Conservation (phyloP, 345 rosid species). For the Sonneratia caseolaris region DNA sequence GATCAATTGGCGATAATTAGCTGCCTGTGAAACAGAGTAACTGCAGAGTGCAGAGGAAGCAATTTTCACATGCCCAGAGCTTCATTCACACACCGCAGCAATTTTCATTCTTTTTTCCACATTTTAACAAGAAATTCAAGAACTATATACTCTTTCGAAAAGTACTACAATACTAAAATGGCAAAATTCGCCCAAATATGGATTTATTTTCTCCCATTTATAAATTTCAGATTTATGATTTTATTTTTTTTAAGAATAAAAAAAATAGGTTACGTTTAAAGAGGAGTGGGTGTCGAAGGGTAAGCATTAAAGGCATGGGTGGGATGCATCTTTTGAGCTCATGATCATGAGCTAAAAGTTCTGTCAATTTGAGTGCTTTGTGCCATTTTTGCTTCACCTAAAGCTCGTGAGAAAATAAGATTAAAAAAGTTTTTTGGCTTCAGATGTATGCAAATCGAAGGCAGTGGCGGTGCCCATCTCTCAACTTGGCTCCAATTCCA, state of each 20-base stretch:
- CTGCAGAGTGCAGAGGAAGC: background rate
- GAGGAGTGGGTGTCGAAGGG: background rate
- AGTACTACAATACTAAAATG: too few relatives aligned
- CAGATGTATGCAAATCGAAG: background rate
- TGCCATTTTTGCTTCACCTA: background rate
- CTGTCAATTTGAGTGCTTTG: background rate
- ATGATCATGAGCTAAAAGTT: background rate
- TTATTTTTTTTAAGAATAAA: too few relatives aligned
- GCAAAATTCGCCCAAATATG: too few relatives aligned
- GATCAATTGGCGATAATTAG: background rate
- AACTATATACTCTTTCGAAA: too few relatives aligned
- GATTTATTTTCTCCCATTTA: too few relatives aligned
- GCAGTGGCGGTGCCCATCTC: background rate
- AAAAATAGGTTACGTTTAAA: background rate
- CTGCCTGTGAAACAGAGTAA: background rate
- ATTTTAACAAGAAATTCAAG: too few relatives aligned
- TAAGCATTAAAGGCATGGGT: conserved; percentile 1
- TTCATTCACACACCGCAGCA: background rate
- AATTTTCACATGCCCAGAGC: background rate
- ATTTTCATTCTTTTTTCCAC: background rate
- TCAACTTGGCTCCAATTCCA: background rate
- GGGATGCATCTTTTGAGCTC: background rate
- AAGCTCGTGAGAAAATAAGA: background rate
- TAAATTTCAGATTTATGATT: too few relatives aligned
- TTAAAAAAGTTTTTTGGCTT: background rate